Evolutionary conservation across 2,329 filamentous ascomycete genomes (phyloP), one percentile per base, ranked within the genome.

Genomic region (Monilinia polystroma): DNA sequence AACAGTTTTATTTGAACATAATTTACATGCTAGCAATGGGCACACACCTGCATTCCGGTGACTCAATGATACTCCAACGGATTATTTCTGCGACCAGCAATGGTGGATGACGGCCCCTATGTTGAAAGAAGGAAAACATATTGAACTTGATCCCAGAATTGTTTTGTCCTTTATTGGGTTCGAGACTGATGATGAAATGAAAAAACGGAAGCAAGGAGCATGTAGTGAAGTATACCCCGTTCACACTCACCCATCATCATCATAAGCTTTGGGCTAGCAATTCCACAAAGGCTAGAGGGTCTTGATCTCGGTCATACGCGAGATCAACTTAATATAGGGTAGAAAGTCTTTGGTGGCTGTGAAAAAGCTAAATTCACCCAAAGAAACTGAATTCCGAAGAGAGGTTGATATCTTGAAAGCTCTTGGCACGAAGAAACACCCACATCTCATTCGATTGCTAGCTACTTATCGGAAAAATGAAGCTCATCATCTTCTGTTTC

Each of bases 401-500:
- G 72, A 73, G 52, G 47, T 38, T 11, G 51, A 64, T 0, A 67
- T 72, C 16, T 58, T 73, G 0, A 59, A 58, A 29, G 49, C n/a
- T 1, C 67, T 74, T 18, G 66, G 67, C 1, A 41, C 26, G 4
- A 69, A 69, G 20, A 51, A 64, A 2, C 70, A 73, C 62, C 63
- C 64, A 1, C 71, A 77, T 66, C 57, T 77, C 1, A 72, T 77
- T 29, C 70, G 72, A 23, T 72, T 77, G 2, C 57, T 76, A 5
- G 75, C 73, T 18, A 76, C 75, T 0, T 78, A 71, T 55, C 66
- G 68, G 32, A 58, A 68, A 11, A 49, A 70, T 0, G 53, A 45
- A 1, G 67, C 66, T n/a, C 75, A 70, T 56, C 73, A 77, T 54
- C 63, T 77, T 14, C 70, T 77, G 26, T 76, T 77, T 47, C 75